Base-by-base conservation (phyloP, 108 stramenopile genomes). In the Fragilaria crotonensis region DNA sequence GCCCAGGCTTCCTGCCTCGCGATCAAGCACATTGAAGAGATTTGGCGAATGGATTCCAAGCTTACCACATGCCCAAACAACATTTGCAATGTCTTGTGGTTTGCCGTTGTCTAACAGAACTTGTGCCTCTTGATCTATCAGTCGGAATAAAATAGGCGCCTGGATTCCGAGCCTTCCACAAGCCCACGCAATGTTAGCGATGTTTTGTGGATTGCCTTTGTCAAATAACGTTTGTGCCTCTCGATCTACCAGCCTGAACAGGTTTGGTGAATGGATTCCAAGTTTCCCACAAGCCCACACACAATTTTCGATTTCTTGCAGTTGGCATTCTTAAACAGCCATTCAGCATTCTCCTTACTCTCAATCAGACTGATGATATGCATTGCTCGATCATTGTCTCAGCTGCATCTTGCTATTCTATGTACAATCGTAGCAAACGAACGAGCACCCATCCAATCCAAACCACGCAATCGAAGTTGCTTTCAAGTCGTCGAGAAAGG, bases 171-270 rank as follows among this genome's bases (percentile, higher is more conserved):
- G 45, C 0, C 23, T 65, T 25, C 47, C 64, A 9, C 25, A 65
- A 52, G 64, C 64, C 64, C 64, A 65, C 20, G 55, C 55, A 4
- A 32, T 65, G 28, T 65, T 65, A 0, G 64, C 26, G 0, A 56
- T 48, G 19, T 14, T 20, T 45, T 54, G 63, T 14, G 63, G 22
- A 28, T 23, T 32, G 19, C 36, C 63, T 7, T 54, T 26, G 7
- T 45, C 25, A 3, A 62, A 31, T n/a, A 52, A 2, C 31, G 20
- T 22, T 20, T 17, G 1, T 2, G 55, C 26, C 31, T 36, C 20
- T 5, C 33, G 20, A 19, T 56, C 55, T 17, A 56, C 23, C 17
- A 19, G 20, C 31, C 20, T 25, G 25, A 56, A 56, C 7, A 65
- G 52, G 18, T 52, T 56, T n/a, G 54, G 64, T 19, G 33, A 56